Base-by-base conservation (phyloP, 108 stramenopile species). In the Seminavis robusta region DNA sequence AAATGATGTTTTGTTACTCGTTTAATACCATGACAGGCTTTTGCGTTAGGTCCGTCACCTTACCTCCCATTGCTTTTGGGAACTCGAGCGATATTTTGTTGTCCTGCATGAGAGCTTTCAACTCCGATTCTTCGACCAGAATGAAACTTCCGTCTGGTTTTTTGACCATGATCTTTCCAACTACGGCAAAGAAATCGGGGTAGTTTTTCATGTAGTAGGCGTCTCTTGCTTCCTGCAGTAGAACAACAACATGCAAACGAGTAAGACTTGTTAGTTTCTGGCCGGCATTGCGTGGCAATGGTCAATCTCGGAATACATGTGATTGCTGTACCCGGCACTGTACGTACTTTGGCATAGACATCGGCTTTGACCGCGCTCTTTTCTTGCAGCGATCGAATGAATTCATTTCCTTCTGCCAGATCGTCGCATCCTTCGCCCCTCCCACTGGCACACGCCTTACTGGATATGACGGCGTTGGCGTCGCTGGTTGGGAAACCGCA, bases 131-230 rank as follows among this genome's bases (percentile, higher is more conserved):
- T 16, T 61, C 54, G 25, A 70, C 71, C 23, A 78, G 39, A 8
- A 74, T 67, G 56, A 78, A 92, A 6, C 71, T 65, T 33, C 87
- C 87, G 69, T 92, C 90, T 19, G 58, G 47, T 53, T 83, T 80
- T 63, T 74, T 81, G 7, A 88, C 67, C 74, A 92, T 72, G 23
- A 47, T 63, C 57, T 86, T 84, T 15, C 77, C 65, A 2, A 69
- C 50, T 23, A 53, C 23, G 13, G 70, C 77, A 55, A 92, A 88
- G 15, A 77, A 81, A 45, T 86, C 90, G 7, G 90, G 90, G 50
- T 88, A 92, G 59, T 92, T 92, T 56, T 87, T 92, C 76, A 85
- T 86, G 69, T 92, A 82, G 44, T 81, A 92, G 6, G 86, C 83
- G 57, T 79, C 67, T 28, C 68, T 52, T 13, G 78, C 71, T 53